Percentiles rank a stretch among this genome's conserved stretches.
Evolutionary conservation across 139 green algal species (phyloP).

Genomic region (Closterium sp.): DNA sequence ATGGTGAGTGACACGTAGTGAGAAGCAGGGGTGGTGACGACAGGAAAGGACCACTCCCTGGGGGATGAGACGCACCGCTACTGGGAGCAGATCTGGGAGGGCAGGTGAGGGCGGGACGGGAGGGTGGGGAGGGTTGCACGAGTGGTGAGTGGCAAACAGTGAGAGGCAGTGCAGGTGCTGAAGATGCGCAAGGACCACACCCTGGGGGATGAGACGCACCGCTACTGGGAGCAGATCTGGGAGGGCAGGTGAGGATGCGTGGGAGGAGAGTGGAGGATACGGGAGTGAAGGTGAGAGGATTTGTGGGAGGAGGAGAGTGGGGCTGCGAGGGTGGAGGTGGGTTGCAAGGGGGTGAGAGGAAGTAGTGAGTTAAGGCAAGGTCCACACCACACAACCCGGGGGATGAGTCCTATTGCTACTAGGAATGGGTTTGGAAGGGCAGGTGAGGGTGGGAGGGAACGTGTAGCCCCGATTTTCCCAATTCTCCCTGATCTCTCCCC

Average conservation of each 20-base stretch:
- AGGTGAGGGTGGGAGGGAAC: background rate
- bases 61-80: constrained; percentile 72
- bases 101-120: constrained; percentile 9
- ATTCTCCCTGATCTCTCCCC: background rate
- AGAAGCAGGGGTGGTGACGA: too few relatives aligned
- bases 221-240: constrained; percentile 81
- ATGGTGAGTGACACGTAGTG: too few relatives aligned
- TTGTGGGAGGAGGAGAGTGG: too few relatives aligned
- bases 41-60: constrained; percentile 71
- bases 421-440: too few relatives aligned
- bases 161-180: background rate
- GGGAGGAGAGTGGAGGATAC: too few relatives aligned
- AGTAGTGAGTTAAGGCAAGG: too few relatives aligned
- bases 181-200: background rate
- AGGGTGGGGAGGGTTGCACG: too few relatives aligned
- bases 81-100: constrained; percentile 77
- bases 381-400: too few relatives aligned
- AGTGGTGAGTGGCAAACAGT: background rate
- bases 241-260: too few relatives aligned
- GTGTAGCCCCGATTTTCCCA: background rate
- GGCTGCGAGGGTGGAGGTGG: too few relatives aligned
- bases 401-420: too few relatives aligned
- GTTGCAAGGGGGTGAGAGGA: too few relatives aligned
- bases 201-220: background rate
- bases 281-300: constrained; percentile 42